Evolutionary conservation across 2,329 filamentous ascomycete genomes (phyloP).

Genomic region (Tetracladium maxilliforme): DNA sequence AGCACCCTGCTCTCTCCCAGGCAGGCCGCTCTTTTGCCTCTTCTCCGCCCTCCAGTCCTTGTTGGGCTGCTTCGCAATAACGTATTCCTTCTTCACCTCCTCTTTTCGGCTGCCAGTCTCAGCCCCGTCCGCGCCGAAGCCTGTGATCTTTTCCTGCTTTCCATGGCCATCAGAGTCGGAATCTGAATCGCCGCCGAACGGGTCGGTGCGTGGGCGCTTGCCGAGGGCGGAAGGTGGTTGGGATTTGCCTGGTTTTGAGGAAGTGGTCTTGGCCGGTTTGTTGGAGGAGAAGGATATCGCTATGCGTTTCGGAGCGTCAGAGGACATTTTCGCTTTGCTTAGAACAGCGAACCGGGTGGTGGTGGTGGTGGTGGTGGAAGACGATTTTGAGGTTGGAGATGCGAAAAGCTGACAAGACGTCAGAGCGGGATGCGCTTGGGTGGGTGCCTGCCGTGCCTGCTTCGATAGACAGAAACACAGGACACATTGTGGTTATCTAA

Average conservation of each 20-base stretch:
- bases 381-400: too few relatives aligned
- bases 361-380: too few relatives aligned
- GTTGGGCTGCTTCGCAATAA: slow-evolving; percentile 45
- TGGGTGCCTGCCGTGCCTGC: too few relatives aligned
- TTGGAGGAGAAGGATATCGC: slow-evolving; percentile 17
- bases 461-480: too few relatives aligned
- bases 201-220: slow-evolving; percentile 23
- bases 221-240: slow-evolving; percentile 14
- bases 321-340: too few relatives aligned
- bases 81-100: slow-evolving; percentile 16
- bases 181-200: slow-evolving; percentile 38
- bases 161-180: slow-evolving; percentile 18
- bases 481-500: too few relatives aligned
- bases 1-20: slow-evolving; percentile 18
- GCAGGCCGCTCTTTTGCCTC: slow-evolving; percentile 25
- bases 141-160: slow-evolving; percentile 31
- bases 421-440: too few relatives aligned
- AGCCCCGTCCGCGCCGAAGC: slow-evolving; percentile 32
- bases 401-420: too few relatives aligned
- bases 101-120: slow-evolving; percentile 12
- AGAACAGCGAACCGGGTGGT: too few relatives aligned
- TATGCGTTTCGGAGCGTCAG: too few relatives aligned
- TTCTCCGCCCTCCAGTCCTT: slow-evolving; percentile 46
- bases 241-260: slow-evolving; percentile 26
- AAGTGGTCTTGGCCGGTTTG: slow-evolving; percentile 13